Percentiles rank a stretch among this genome's conserved stretches.
These are phyloP conservation scores for Senna siamea DNA, from an alignment of 306 rosid species.

Conservation along the genomic window DNA sequence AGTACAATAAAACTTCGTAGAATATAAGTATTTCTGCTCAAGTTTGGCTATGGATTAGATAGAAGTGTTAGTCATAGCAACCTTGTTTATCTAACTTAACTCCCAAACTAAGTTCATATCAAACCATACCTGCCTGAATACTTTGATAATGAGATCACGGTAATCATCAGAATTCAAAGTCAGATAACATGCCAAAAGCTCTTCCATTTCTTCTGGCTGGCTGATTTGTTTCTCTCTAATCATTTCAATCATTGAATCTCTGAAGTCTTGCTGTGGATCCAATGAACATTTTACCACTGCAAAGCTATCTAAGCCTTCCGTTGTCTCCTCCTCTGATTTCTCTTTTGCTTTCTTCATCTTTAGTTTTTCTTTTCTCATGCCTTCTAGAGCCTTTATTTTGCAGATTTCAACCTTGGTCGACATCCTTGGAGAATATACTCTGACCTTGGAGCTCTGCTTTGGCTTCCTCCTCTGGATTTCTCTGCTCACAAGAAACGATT, in stretches of 20 bases:
- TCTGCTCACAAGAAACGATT: constrained; percentile 61
- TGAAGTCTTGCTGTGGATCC: constrained; percentile 82
- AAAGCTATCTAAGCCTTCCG: constrained; percentile 61
- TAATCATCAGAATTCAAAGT: constrained; percentile 83
- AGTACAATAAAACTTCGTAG: background rate
- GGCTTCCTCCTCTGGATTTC: constrained; percentile 66
- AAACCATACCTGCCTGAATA: constrained; percentile 85
- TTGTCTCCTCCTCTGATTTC: constrained; percentile 39
- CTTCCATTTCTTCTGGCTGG: constrained; percentile 80
- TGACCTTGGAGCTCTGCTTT: constrained; percentile 54
- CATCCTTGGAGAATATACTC: constrained; percentile 71
- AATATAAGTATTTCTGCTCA: constrained; percentile 35
- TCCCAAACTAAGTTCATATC: constrained; percentile 47
- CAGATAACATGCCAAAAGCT: constrained; percentile 84
- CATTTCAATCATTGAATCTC: constrained; percentile 97
- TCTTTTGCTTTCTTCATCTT: constrained; percentile 61
- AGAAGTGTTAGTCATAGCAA: constrained; percentile 45
- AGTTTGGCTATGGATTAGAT: constrained; percentile 29
- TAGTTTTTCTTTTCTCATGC: constrained; percentile 68
- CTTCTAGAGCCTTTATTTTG: constrained; percentile 73
- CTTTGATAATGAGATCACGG: constrained; percentile 82
- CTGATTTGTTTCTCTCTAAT: constrained; percentile 72
- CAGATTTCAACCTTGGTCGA: constrained; percentile 69
- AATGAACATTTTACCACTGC: constrained; percentile 84
- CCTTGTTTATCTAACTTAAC: constrained; percentile 45